These are phyloP conservation scores for Balansia obtecta DNA, from an alignment of 2,329 filamentous ascomycete species.

Conservation along the genomic window DNA sequence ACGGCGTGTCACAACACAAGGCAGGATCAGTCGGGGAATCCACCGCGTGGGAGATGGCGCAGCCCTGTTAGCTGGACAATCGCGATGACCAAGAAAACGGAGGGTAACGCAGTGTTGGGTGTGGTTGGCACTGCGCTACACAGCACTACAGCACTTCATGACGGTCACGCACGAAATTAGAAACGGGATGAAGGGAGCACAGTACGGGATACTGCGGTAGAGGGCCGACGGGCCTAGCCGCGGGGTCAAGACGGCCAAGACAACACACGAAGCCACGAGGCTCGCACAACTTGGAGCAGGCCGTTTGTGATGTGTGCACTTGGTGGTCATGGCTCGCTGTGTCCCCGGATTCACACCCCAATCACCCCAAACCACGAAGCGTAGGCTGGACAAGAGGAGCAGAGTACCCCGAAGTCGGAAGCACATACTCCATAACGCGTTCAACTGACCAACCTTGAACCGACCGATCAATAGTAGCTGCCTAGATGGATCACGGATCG, in stretches of 20 bases:
- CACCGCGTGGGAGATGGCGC: no score
- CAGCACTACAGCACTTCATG: no score
- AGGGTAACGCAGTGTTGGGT: background rate
- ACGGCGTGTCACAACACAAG: no score
- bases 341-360: background rate
- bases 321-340: background rate
- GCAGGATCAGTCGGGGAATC: no score
- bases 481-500: background rate
- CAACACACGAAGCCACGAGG: no score
- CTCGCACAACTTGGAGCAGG: background rate
- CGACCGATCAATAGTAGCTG: background rate
- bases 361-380: background rate
- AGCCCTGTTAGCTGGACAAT: background rate
- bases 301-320: background rate
- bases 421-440: no score
- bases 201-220: background rate
- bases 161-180: background rate
- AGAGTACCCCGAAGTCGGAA: background rate
- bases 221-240: conserved; percentile 3
- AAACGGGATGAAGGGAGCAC: background rate
- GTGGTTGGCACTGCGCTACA: background rate
- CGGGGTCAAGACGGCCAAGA: conserved; percentile 1
- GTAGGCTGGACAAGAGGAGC: background rate
- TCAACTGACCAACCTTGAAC: background rate
- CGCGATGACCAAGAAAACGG: background rate